phyloP scores from a whole-genome alignment of 495 filamentous ascomycete species.

The Hyaloscypha bicolor region DNA sequence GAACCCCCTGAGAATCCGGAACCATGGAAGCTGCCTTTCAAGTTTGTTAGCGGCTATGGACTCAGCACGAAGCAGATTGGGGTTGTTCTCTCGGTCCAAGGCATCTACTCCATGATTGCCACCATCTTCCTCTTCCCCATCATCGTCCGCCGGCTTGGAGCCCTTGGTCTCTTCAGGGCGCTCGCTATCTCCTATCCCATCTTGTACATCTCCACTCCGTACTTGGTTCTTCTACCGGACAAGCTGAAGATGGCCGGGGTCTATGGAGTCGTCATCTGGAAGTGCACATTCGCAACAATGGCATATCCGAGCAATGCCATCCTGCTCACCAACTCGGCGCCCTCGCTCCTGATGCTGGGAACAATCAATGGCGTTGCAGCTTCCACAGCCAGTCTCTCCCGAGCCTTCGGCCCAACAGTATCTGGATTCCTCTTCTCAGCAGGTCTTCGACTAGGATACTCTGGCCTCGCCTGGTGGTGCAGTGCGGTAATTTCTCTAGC shows the following conservation, averaged over 20 bases:
- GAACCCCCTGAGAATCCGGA: constrained; percentile 49
- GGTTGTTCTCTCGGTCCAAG: constrained; percentile 83
- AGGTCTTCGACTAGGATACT: constrained; percentile 77
- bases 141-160: constrained; percentile 70
- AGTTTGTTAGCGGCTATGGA: constrained; percentile 85
- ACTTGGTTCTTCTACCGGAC: constrained; percentile 80
- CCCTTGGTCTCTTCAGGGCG: constrained; percentile 76
- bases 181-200: constrained; percentile 82
- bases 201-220: constrained; percentile 85
- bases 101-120: constrained; percentile 82
- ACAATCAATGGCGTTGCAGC: constrained; percentile 92
- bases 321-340: constrained; percentile 81
- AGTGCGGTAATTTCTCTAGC: constrained; percentile 73
- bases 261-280: constrained; percentile 77
- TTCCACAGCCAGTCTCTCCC: constrained; percentile 82
- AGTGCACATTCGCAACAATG: constrained; percentile 83
- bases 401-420: constrained; percentile 85
- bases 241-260: constrained; percentile 69
- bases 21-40: constrained; percentile 67
- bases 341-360: constrained; percentile 77
- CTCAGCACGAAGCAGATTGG: constrained; percentile 82
- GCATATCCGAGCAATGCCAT: constrained; percentile 86
- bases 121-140: constrained; percentile 83
- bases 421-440: constrained; percentile 83
- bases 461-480: constrained; percentile 91